Conservation (phyloP, 2,329 filamentous ascomycete genomes). For the Colletotrichum tamarilloi region DNA sequence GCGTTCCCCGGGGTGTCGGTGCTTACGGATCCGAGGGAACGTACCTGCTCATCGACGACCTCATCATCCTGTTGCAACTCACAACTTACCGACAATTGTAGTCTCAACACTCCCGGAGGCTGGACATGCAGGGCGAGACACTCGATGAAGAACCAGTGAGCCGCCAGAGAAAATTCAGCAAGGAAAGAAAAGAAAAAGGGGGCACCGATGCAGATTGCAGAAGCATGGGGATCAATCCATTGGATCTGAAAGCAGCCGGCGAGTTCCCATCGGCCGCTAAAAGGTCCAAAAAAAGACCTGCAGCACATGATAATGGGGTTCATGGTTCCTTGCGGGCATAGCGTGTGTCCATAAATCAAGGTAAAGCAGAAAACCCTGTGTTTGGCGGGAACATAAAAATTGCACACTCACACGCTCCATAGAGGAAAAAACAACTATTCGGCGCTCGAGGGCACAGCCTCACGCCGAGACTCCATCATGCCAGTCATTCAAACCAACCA, state of each 20-base stretch:
- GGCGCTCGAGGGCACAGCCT: slow-evolving; percentile 9
- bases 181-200: not conserved
- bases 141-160: not conserved
- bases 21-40: not conserved
- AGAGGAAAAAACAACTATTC: not conserved
- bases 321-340: not conserved
- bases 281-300: slow-evolving; percentile 31
- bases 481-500: not conserved
- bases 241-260: slow-evolving; percentile 20
- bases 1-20: not conserved
- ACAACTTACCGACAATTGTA: not conserved
- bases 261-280: slow-evolving; percentile 19
- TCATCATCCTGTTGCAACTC: not conserved
- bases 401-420: not conserved
- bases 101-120: not conserved
- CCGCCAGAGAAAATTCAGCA: not conserved
- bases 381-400: slow-evolving; percentile 18
- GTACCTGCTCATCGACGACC: not conserved
- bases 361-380: not conserved
- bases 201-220: not conserved
- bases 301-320: not conserved
- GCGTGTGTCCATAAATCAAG: slow-evolving; percentile 1
- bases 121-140: not conserved
- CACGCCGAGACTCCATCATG: not conserved
- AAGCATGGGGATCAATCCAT: not conserved